These are phyloP conservation scores for Sanghuangporus baumii DNA, from an alignment of 1,284 basidiomycete species.

Conservation along the genomic window DNA sequence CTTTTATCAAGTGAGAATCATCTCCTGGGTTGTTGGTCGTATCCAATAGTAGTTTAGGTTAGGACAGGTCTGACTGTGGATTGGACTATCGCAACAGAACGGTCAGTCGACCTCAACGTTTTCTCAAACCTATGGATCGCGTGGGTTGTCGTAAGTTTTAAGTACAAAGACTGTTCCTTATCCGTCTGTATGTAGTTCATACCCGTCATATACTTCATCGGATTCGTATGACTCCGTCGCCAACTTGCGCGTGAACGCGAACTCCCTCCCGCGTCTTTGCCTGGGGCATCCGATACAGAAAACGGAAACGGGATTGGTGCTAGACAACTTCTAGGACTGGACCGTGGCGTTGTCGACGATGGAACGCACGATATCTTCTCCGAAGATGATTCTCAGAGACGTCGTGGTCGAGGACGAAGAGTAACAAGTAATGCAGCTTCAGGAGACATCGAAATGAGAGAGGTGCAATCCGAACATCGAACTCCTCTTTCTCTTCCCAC, in stretches of 20 bases:
- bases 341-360: slow-evolving; percentile 11
- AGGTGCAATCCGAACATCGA: slow-evolving; percentile 11
- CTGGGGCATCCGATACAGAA: not conserved
- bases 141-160: slow-evolving; percentile 37
- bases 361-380: slow-evolving; percentile 19
- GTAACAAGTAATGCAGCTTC: not conserved
- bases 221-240: slow-evolving; percentile 40
- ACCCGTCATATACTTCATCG: slow-evolving; percentile 38
- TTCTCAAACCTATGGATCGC: slow-evolving; percentile 35
- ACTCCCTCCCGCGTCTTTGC: slow-evolving; percentile 13
- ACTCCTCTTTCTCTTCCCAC: slow-evolving; percentile 12
- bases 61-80: slow-evolving; percentile 37
- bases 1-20: slow-evolving; percentile 40
- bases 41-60: slow-evolving; percentile 25
- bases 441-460: slow-evolving; percentile 13
- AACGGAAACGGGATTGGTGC: not conserved
- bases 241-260: slow-evolving; percentile 42
- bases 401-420: not conserved
- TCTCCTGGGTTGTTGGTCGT: not conserved
- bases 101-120: slow-evolving; percentile 30
- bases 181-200: slow-evolving; percentile 30
- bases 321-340: slow-evolving; percentile 14
- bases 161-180: not conserved
- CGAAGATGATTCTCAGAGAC: not conserved
- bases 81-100: slow-evolving; percentile 35